Conservation (phyloP, 2,329 filamentous ascomycete genomes). For the Venturia carpophila region DNA sequence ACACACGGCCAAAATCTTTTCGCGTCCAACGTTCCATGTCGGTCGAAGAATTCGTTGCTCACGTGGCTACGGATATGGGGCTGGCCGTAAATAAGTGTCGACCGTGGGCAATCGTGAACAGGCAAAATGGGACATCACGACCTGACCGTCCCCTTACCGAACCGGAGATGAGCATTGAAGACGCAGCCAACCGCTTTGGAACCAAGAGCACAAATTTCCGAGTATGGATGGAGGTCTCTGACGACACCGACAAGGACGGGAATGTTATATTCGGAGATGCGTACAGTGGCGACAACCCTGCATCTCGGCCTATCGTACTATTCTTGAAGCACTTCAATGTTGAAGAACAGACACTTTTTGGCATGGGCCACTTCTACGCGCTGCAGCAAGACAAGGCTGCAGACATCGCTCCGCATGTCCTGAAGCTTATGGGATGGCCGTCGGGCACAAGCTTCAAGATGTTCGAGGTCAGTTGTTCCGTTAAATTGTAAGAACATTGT, state of each 20-base stretch:
- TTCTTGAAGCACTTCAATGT: conserved; percentile 91
- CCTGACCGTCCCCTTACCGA: conserved; percentile 84
- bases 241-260: conserved; percentile 63
- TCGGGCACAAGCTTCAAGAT: conserved; percentile 64
- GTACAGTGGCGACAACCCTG: conserved; percentile 48
- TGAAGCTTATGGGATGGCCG: conserved; percentile 79
- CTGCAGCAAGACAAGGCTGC: conserved; percentile 79
- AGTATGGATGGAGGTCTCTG: conserved; percentile 70
- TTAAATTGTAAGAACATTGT: conserved; percentile 25
- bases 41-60: conserved; percentile 63
- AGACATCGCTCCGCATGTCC: conserved; percentile 70
- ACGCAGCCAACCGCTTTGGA: conserved; percentile 60
- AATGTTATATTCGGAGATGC: conserved; percentile 64
- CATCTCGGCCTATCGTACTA: conserved; percentile 60
- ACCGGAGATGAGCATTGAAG: conserved; percentile 56
- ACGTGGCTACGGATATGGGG: conserved; percentile 62
- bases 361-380: conserved; percentile 79
- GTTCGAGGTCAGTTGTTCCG: conserved; percentile 52
- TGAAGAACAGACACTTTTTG: conserved; percentile 64
- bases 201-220: conserved; percentile 63
- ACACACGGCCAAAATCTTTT: conserved; percentile 61
- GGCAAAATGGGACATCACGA: conserved; percentile 92
- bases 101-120: conserved; percentile 96
- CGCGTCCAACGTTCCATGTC: conserved; percentile 67
- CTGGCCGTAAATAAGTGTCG: conserved; percentile 64